These are phyloP conservation scores for Blastomyces parvus DNA, from an alignment of 2,329 filamentous ascomycete species.

Conservation along the genomic window DNA sequence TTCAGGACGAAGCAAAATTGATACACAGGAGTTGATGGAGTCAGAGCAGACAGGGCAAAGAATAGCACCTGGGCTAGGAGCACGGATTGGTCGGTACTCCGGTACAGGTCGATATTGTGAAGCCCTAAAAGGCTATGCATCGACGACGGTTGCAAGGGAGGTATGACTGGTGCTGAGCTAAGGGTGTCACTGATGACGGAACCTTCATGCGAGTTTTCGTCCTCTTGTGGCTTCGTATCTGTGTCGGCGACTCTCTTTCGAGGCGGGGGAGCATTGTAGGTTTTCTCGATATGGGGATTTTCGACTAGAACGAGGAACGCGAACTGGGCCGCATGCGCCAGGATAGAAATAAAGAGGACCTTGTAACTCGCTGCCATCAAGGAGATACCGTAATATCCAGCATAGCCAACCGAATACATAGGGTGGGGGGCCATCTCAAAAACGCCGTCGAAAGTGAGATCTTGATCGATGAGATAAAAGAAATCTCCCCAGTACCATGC, in stretches of 20 bases:
- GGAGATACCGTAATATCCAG: constrained; percentile 95
- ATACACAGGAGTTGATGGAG: constrained; percentile 65
- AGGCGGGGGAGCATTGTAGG: constrained; percentile 81
- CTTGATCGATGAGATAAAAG: constrained; percentile 96
- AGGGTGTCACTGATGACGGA: constrained; percentile 27
- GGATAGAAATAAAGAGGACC: constrained; percentile 90
- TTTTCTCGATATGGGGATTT: constrained; percentile 96
- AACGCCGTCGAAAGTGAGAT: constrained; percentile 94
- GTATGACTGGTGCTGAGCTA: constrained; percentile 35
- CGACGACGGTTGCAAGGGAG: constrained; percentile 49
- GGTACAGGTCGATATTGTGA: constrained; percentile 76
- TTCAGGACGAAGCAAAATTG: constrained; percentile 73
- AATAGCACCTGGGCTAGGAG: constrained; percentile 69
- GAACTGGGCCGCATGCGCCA: constrained; percentile 90
- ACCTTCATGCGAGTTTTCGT: constrained; percentile 24
- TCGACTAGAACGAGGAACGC: constrained; percentile 85
- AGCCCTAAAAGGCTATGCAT: constrained; percentile 78
- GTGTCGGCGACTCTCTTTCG: constrained; percentile 41
- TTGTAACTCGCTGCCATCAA: constrained; percentile 98
- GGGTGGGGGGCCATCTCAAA: constrained; percentile 98
- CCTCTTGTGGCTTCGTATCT: constrained; percentile 23
- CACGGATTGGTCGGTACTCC: constrained; percentile 73
- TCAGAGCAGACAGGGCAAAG: constrained; percentile 60
- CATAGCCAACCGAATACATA: constrained; percentile 98
- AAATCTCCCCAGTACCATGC: constrained; percentile 99